Evolutionary conservation across 116 monocot genomes (phyloP).

Genomic region (Dioscorea cayenensis): DNA sequence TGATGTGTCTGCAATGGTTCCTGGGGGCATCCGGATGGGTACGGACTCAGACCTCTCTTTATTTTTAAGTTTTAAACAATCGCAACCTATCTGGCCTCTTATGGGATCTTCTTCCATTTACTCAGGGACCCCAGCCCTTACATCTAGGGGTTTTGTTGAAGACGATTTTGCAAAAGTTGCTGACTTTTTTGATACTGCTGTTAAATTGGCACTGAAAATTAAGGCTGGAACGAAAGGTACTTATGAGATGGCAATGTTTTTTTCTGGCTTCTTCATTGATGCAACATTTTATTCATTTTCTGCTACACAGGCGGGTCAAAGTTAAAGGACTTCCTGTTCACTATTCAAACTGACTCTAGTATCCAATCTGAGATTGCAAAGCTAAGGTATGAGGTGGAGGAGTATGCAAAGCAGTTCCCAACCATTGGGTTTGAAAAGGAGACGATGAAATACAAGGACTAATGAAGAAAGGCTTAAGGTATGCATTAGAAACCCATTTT

Average conservation of each 20-base stretch:
- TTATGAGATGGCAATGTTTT: neutral
- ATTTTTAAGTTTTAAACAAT: too few relatives aligned
- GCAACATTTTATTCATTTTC: neutral
- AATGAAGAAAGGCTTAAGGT: constrained; percentile 20
- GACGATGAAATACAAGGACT: constrained; percentile 90
- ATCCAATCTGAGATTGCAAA: constrained; percentile 87
- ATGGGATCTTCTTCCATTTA: neutral
- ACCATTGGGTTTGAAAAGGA: constrained; percentile 99
- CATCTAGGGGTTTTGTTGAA: constrained; percentile 94
- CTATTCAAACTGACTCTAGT: constrained; percentile 40
- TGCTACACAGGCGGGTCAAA: constrained; percentile 61
- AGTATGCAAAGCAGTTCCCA: constrained; percentile 97
- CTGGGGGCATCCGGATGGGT: constrained; percentile 99
- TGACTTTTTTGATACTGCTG: constrained; percentile 82
- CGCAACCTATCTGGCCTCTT: neutral
- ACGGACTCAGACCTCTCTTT: neutral
- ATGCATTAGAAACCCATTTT: neutral
- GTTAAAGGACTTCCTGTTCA: constrained; percentile 90
- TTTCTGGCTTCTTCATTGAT: neutral
- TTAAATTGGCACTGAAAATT: constrained; percentile 70
- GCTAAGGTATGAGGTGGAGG: constrained; percentile 85
- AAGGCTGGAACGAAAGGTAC: constrained; percentile 83
- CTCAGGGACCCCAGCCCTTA: constrained; percentile 96
- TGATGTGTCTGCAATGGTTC: constrained; percentile 99
- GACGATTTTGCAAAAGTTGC: constrained; percentile 98